These are phyloP conservation scores for Pythium pyrilobum DNA, from an alignment of 352 stramenopile species.

Conservation along the genomic window DNA sequence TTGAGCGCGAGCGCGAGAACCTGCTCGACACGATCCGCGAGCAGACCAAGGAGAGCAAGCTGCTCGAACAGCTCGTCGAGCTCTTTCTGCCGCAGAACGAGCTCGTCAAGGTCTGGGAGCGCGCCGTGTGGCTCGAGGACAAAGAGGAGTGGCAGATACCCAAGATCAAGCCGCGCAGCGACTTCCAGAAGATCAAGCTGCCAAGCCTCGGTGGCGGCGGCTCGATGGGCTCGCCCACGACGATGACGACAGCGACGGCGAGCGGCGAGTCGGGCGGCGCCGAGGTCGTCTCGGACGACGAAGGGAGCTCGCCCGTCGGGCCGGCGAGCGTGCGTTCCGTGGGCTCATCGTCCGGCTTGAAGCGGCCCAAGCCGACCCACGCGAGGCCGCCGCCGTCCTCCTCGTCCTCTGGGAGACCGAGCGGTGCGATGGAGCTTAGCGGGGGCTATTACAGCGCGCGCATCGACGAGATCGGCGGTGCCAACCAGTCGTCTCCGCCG, in stretches of 20 bases:
- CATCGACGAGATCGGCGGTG: constrained; percentile 8
- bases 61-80: constrained; percentile 85
- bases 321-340: constrained; percentile 8
- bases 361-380: constrained; percentile 2
- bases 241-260: no score
- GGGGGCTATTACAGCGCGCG: constrained; percentile 12
- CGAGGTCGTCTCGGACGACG: constrained; percentile 55
- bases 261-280: constrained; percentile 47
- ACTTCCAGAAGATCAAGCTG: constrained; percentile 79
- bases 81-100: constrained; percentile 82
- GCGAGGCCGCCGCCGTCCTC: not conserved
- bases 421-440: not conserved
- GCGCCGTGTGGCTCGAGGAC: constrained; percentile 79
- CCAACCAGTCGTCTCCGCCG: constrained; percentile 11
- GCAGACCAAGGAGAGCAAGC: constrained; percentile 83
- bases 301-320: constrained; percentile 10
- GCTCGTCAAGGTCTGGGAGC: constrained; percentile 86
- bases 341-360: constrained; percentile 3
- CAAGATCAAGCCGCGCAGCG: constrained; percentile 68
- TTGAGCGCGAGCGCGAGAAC: constrained; percentile 80
- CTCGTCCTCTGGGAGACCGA: no score
- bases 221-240: not conserved
- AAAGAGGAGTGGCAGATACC: constrained; percentile 71
- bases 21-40: constrained; percentile 87
- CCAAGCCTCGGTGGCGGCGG: constrained; percentile 30